Evolutionary conservation across 2,329 filamentous ascomycete species (phyloP).

Genomic region (Stachybotrys echinatus): DNA sequence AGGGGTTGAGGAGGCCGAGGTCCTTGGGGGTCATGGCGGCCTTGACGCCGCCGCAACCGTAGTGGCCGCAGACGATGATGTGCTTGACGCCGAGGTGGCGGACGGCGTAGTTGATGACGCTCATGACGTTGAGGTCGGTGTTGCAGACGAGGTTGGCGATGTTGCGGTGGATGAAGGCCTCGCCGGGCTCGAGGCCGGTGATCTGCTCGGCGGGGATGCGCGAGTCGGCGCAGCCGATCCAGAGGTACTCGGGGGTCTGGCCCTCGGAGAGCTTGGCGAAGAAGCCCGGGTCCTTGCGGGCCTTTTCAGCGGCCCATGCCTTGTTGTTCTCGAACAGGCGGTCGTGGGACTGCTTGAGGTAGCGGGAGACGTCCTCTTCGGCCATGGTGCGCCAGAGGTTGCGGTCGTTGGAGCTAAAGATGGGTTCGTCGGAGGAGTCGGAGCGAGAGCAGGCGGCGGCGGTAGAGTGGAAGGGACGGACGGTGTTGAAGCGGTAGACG

Average conservation of each 20-base stretch:
- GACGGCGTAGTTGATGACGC: slow-evolving; percentile 85
- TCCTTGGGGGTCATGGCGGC: slow-evolving; percentile 69
- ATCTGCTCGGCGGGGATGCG: slow-evolving; percentile 90
- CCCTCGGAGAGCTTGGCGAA: slow-evolving; percentile 60
- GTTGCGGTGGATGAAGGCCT: slow-evolving; percentile 92
- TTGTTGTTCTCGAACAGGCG: slow-evolving; percentile 65
- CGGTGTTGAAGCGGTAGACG: neutral
- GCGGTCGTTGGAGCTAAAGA: slow-evolving; percentile 2
- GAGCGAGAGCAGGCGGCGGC: neutral
- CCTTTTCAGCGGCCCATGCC: slow-evolving; percentile 58
- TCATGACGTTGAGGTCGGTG: slow-evolving; percentile 73
- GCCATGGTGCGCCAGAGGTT: slow-evolving; percentile 23
- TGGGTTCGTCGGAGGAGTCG: slow-evolving; percentile 1
- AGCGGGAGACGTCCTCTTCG: slow-evolving; percentile 40
- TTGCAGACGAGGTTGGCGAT: slow-evolving; percentile 84
- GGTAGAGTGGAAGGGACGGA: slow-evolving; percentile 6
- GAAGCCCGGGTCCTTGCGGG: slow-evolving; percentile 55
- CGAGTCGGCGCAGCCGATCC: slow-evolving; percentile 89
- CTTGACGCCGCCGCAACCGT: slow-evolving; percentile 72
- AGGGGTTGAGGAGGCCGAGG: slow-evolving; percentile 66
- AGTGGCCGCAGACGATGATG: slow-evolving; percentile 75
- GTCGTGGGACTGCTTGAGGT: slow-evolving; percentile 60
- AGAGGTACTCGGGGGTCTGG: slow-evolving; percentile 68
- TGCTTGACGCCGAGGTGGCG: slow-evolving; percentile 75
- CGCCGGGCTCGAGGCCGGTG: slow-evolving; percentile 76